phyloP scores from a whole-genome alignment of 2,329 filamentous ascomycete species.

The Decorospora gaudefroyi region DNA sequence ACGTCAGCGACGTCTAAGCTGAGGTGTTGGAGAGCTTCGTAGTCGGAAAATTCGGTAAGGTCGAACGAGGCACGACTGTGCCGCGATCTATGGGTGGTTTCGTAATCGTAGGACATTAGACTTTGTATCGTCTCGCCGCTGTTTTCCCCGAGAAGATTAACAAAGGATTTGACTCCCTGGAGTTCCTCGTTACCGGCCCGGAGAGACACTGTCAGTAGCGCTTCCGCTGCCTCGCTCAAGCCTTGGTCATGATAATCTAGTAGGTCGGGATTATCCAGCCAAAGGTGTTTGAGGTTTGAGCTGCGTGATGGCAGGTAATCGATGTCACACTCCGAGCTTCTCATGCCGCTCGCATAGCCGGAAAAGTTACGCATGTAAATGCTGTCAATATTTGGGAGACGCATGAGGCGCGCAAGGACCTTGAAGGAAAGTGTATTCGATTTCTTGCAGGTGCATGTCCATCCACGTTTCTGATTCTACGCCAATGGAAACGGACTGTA shows the following conservation, averaged over 20 bases:
- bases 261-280: conserved; percentile 14
- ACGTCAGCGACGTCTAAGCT: conserved; percentile 6
- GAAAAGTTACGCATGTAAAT: too few species aligned
- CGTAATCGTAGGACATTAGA: conserved; percentile 17
- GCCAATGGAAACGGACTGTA: conserved; percentile 10
- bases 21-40: conserved; percentile 8
- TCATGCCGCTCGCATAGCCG: too few species aligned
- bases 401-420: conserved; percentile 4
- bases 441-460: background rate
- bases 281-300: conserved; percentile 16
- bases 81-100: background rate
- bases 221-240: conserved; percentile 1
- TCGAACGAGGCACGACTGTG: too few species aligned
- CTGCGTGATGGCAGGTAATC: conserved; percentile 1
- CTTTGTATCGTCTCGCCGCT: conserved; percentile 8
- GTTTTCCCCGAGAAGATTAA: background rate
- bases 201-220: conserved; percentile 11
- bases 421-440: background rate
- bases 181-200: conserved; percentile 6
- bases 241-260: background rate
- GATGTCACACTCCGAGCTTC: background rate
- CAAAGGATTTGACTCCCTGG: conserved; percentile 1
- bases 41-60: too few species aligned
- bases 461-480: conserved; percentile 15
- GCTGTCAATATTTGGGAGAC: conserved; percentile 10